These are phyloP conservation scores for Neurospora sp. DNA, from an alignment of 2,329 filamentous ascomycete genomes.

Conservation along the genomic window DNA sequence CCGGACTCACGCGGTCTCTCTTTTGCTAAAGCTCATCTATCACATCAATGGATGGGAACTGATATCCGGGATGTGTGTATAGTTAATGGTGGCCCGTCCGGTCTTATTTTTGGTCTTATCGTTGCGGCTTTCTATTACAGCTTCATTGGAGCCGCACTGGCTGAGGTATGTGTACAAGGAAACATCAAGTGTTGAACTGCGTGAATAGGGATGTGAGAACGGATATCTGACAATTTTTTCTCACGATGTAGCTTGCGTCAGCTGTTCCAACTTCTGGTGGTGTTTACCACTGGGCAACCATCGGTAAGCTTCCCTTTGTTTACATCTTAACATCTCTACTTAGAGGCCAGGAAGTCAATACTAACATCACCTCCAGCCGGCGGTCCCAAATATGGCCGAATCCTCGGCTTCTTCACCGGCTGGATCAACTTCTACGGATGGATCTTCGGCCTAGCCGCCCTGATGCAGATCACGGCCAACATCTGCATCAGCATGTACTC, in stretches of 20 bases:
- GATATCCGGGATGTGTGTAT: not conserved
- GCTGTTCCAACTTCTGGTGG: constrained; percentile 50
- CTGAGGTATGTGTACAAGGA: constrained; percentile 25
- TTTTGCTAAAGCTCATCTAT: not conserved
- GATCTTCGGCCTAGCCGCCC: constrained; percentile 52
- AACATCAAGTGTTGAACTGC: not conserved
- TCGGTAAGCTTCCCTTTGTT: constrained; percentile 16
- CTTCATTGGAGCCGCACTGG: constrained; percentile 31
- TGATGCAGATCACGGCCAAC: constrained; percentile 49
- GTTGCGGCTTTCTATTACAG: constrained; percentile 34
- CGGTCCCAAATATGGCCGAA: constrained; percentile 42
- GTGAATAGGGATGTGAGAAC: not conserved
- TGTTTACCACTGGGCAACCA: constrained; percentile 52
- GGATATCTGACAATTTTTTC: not conserved
- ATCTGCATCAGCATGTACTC: constrained; percentile 52
- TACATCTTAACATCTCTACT: not conserved
- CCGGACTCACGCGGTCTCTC: not conserved
- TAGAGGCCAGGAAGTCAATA: not conserved
- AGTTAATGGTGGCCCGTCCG: constrained; percentile 33
- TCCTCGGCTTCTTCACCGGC: constrained; percentile 36
- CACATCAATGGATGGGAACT: not conserved
- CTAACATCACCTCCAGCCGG: constrained; percentile 27
- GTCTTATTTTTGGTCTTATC: constrained; percentile 32
- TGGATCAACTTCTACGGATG: constrained; percentile 49
- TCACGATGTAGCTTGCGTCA: constrained; percentile 41